Percentiles rank a stretch among this genome's conserved stretches.
phyloP scores from a whole-genome alignment of 2,329 filamentous ascomycete species.

The Epichloe aotearoae region DNA sequence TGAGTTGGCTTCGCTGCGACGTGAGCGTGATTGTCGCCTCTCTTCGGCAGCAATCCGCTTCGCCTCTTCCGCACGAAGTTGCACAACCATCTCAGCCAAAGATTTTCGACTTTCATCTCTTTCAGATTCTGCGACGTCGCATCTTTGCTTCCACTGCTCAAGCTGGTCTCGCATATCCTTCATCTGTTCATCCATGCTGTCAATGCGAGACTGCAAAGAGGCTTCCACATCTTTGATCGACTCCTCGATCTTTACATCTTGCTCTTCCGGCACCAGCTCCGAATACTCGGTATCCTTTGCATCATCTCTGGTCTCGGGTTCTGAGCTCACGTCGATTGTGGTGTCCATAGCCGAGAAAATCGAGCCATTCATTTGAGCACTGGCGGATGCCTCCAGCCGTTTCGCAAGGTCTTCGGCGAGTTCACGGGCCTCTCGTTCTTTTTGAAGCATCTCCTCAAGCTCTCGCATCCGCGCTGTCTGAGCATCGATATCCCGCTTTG shows the following conservation, averaged over 20 bases:
- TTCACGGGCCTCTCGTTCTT: slow-evolving; percentile 71
- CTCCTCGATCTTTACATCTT: background rate
- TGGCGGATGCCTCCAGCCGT: slow-evolving; percentile 46
- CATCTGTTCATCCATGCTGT: slow-evolving; percentile 68
- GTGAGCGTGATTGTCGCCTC: slow-evolving; percentile 25
- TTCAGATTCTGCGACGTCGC: slow-evolving; percentile 70
- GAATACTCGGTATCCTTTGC: background rate
- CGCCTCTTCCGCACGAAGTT: slow-evolving; percentile 57
- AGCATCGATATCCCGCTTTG: slow-evolving; percentile 77
- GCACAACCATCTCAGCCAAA: slow-evolving; percentile 76
- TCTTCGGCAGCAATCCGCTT: slow-evolving; percentile 30
- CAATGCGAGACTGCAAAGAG: slow-evolving; percentile 51
- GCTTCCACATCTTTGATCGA: slow-evolving; percentile 15
- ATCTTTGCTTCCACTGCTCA: slow-evolving; percentile 61
- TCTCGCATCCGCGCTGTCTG: slow-evolving; percentile 69
- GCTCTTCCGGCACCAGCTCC: background rate
- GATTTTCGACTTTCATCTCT: slow-evolving; percentile 58
- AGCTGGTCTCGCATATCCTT: slow-evolving; percentile 68
- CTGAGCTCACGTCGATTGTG: slow-evolving; percentile 11
- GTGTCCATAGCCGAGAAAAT: slow-evolving; percentile 12
- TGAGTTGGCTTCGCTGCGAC: slow-evolving; percentile 3
- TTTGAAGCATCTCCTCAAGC: slow-evolving; percentile 58
- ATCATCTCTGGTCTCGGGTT: slow-evolving; percentile 6
- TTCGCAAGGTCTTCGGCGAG: slow-evolving; percentile 72
- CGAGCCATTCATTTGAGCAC: slow-evolving; percentile 17